A percentile compares a stretch with the other conserved stretches of the same genome.
Evolutionary conservation across 2,329 filamentous ascomycete species (phyloP).

Genomic region (Chalaropsis thielavioides): DNA sequence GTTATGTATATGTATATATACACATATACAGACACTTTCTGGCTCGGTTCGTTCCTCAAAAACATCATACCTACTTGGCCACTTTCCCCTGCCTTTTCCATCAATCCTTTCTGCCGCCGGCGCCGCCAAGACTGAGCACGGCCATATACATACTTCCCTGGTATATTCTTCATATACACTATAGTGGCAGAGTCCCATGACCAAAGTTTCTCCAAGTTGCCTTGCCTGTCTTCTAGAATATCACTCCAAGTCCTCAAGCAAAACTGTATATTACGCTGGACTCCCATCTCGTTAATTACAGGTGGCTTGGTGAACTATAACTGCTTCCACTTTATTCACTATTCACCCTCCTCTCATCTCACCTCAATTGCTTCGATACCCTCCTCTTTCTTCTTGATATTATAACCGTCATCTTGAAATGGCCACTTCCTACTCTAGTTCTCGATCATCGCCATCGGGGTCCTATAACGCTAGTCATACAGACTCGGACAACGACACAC

Average conservation of each 20-base stretch:
- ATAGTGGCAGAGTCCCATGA: neutral
- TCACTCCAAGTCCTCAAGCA: neutral
- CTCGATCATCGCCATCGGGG: conserved; percentile 9
- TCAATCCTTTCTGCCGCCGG: neutral
- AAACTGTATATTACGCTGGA: neutral
- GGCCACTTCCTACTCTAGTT: conserved; percentile 12
- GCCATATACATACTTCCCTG: neutral
- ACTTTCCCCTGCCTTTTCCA: neutral
- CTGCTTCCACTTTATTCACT: neutral
- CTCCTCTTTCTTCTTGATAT: neutral
- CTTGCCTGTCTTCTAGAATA: neutral
- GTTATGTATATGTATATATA: neutral
- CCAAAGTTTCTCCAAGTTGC: conserved; percentile 6
- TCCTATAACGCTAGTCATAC: conserved; percentile 9
- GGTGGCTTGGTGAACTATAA: neutral
- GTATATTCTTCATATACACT: neutral
- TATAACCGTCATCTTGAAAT: neutral
- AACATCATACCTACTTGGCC: neutral
- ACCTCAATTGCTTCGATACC: neutral
- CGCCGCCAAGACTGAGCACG: neutral
- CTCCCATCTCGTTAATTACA: neutral
- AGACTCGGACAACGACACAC: conserved; percentile 16
- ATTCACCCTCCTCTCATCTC: neutral
- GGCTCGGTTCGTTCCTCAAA: neutral
- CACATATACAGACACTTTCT: neutral